Evolutionary conservation across 306 rosid genomes (phyloP), one percentile per base, ranked within the genome.

Genomic region (Sophora flavescens): DNA sequence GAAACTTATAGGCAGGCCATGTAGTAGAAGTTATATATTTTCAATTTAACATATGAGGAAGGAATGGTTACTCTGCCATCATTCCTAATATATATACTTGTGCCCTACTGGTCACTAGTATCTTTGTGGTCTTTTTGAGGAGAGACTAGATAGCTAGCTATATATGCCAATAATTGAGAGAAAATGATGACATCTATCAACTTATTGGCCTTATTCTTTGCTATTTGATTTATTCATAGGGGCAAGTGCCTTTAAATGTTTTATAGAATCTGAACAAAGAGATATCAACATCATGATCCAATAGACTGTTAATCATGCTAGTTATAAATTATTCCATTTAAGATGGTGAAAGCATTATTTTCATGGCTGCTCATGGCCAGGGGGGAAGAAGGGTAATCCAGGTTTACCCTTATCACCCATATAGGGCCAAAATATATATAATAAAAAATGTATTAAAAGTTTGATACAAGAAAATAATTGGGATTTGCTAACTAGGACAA

Each of bases 231-330:
- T 56, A 71, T 56, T 18, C 60, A 15, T 51, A 44, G 71, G 79
- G 38, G 45, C 28, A 61, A 30, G 54, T 44, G 66, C 65, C 70
- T 2, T 63, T 41, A 54, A 57, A 70, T 65, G 70, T 63, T 66
- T 45, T 45, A 47, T 45, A 47, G 39, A 70, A 65, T 68, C 71
- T 52, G 14, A 78, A 65, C 58, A 75, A 78, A 61, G 8, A 70
- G 4, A 79, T 68, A 36, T 80, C 74, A 74, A 45, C 79, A 77
- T 86, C 85, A 76, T 72, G 63, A 62, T 67, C 69, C 74, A 75
- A 65, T 79, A 75, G 67, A 70, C 74, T 47, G 53, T 70, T 60
- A 50, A 72, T 86, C 62, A 35, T 54, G 67, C 4, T 5, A 4
- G 11, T 58, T 7, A 63, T 80, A 78, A 68, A 78, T 78, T 58